phyloP scores from a whole-genome alignment of 2,329 filamentous ascomycete genomes.

The Lecanicillium sp. region DNA sequence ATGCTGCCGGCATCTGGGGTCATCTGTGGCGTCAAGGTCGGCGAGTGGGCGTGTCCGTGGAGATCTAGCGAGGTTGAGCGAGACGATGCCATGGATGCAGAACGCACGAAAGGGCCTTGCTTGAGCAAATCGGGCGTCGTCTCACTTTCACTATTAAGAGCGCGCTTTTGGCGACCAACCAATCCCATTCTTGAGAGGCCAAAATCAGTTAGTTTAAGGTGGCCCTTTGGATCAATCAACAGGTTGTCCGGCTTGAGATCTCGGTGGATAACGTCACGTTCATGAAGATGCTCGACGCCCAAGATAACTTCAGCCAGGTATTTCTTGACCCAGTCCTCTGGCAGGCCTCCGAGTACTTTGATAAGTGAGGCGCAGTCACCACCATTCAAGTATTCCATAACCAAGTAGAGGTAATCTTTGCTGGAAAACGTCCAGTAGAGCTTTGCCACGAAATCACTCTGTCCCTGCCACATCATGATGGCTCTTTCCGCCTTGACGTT shows the following conservation, averaged over 20 bases:
- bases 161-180: slow-evolving; percentile 91
- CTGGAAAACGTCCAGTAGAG: slow-evolving; percentile 99
- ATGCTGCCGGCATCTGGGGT: slow-evolving; percentile 59
- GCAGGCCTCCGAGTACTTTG: slow-evolving; percentile 83
- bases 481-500: slow-evolving; percentile 98
- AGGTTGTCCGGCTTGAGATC: slow-evolving; percentile 97
- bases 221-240: slow-evolving; percentile 91
- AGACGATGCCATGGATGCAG: slow-evolving; percentile 79
- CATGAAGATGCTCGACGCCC: slow-evolving; percentile 94
- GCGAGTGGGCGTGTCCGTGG: slow-evolving; percentile 63
- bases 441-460: slow-evolving; percentile 98
- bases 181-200: slow-evolving; percentile 95
- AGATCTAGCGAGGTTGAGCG: slow-evolving; percentile 91
- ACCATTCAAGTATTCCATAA: slow-evolving; percentile 98
- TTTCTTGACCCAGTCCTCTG: slow-evolving; percentile 97
- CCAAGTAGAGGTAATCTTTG: slow-evolving; percentile 96
- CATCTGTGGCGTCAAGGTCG: slow-evolving; percentile 76
- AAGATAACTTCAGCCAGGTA: slow-evolving; percentile 93
- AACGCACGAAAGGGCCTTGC: slow-evolving; percentile 80
- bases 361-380: slow-evolving; percentile 95
- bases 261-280: slow-evolving; percentile 88
- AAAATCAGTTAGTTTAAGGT: slow-evolving; percentile 96
- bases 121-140: slow-evolving; percentile 89
- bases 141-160: slow-evolving; percentile 70
- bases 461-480: slow-evolving; percentile 99